Evolutionary conservation across 1,284 basidiomycete species (phyloP), one percentile per base, ranked within the genome.

Genomic region (Peniophora sp.): DNA sequence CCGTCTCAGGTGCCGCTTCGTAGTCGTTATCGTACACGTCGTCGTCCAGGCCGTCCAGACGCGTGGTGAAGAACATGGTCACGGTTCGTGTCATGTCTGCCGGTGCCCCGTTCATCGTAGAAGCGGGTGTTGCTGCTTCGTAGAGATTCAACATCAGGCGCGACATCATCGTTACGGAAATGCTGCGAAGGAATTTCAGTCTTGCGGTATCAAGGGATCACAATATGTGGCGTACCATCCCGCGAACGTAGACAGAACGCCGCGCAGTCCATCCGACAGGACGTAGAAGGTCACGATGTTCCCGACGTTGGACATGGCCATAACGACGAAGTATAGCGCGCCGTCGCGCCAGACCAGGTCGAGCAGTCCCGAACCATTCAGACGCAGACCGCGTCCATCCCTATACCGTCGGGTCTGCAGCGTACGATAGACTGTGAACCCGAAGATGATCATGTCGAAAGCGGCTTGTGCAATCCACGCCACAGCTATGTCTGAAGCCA

Each of bases 81-180:
- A 41, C 20, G 39, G 39, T 17, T n/a, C 39, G 39, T 12, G 27
- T 32, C 39, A 41, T 6, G 39, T 41, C 39, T 8, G 39, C 15
- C 39, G 20, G 20, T 22, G 8, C 39, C 8, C 15, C 35, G 41
- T 32, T 32, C 10, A 22, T 23, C 0, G 45, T 14, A 9, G n/a
- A 15, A 11, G 22, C 44, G 9, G 48, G 49, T 5, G 51, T 49
- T 10, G 51, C 48, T 22, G 44, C 52, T 24, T 55, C 37, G 47
- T 62, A 52, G n/a, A 69, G 60, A 55, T 70, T 68, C 49, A 70
- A 63, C 60, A 69, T 66, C n/a, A 70, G 60, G 23, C 67, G 63
- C 24, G 68, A 67, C 59, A 68, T 64, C 62, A 70, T 60, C 22
- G 62, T 62, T n/a, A 68, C 58, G 12, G 68, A 65, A 15, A 69